Evolutionary conservation across 768 basidiomycete species (phyloP), one percentile per base, ranked within the genome.

Genomic region (Mycena leptocephala): DNA sequence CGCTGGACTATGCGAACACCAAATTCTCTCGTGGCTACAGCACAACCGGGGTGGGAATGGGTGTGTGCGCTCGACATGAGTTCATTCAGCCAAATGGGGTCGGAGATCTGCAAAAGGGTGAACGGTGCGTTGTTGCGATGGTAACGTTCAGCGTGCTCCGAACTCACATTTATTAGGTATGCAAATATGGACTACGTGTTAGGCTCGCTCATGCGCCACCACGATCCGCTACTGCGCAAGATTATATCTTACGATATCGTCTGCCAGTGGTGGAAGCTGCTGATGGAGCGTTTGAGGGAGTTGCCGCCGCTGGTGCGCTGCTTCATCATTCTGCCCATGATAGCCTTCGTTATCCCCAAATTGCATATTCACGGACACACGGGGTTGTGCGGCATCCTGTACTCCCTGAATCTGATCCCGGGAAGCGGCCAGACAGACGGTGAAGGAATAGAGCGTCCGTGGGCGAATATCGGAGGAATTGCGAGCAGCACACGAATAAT

Each of bases 21-120:
- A n/a, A n/a, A n/a, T n/a, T n/a, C n/a, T n/a, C n/a, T n/a, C n/a
- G n/a, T n/a, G n/a, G n/a, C n/a, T n/a, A n/a, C n/a, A n/a, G n/a
- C n/a, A n/a, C n/a, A n/a, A n/a, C n/a, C n/a, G n/a, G n/a, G n/a
- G n/a, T n/a, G n/a, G n/a, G n/a, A n/a, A n/a, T n/a, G n/a, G n/a
- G n/a, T n/a, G n/a, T n/a, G 26, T 70, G 73, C 53, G 61, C 73
- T 24, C n/a, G 80, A 24, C 78, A 80, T 51, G 41, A 68, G 32
- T 67, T 80, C 28, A 39, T 76, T 4, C 76, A 73, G 28, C 46
- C 48, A 5, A 63, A 53, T 30, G 78, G 80, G 18, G 72, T 81
- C 0, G 80, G 71, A n/a, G 80, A 81, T 62, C 61, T 81, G n/a
- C 80, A 79, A 63, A 66, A 56, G 39, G 80, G 80, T 1, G 80